Base-by-base conservation (phyloP, 768 basidiomycete genomes). In the Termitomyces sp. region DNA sequence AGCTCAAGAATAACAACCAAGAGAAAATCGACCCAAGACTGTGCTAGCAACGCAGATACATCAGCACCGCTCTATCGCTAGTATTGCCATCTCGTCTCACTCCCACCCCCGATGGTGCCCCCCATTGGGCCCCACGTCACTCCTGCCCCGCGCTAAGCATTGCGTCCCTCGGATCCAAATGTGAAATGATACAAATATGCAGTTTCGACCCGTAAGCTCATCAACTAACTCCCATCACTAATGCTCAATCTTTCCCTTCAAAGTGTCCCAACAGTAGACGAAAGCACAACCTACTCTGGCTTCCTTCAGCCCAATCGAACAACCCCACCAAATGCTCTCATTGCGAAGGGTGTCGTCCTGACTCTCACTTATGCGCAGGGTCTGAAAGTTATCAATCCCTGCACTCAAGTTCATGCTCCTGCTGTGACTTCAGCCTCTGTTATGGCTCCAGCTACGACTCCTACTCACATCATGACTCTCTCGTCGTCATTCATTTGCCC, bases 111-210 rank as follows among this genome's bases (percentile, higher is more conserved):
- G 16, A 61, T 61, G 60, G 44, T 54, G 11, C 13, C 34, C 41
- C 60, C 53, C 42, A 39, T 44, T 8, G 60, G 51, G 16, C n/a
- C 39, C 7, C 50, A 44, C 16, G 59, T 55, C 36, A 33, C 44
- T 58, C 52, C 9, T 33, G 57, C 37, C 55, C 60, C 9, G 50
- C 33, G 30, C 20, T 57, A 42, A 61, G 48, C 13, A 37, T 61
- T 16, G 55, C 51, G 30, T 48, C 60, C n/a, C 56, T 61, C 6
- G 60, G 60, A 5, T 42, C 55, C 27, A 54, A 15, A 27, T 53
- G 56, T 3, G n/a, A 57, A 1, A 61, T 57, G 56, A 57, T 61
- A 18, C 60, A 61, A 47, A 55, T 61, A 15, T 49, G 55, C 9
- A 61, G 47, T n/a, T 41, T 36, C 27, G 49, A 46, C 11, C 34